Evolutionary conservation across 306 rosid genomes (phyloP).

Genomic region (Alnus rubra): DNA sequence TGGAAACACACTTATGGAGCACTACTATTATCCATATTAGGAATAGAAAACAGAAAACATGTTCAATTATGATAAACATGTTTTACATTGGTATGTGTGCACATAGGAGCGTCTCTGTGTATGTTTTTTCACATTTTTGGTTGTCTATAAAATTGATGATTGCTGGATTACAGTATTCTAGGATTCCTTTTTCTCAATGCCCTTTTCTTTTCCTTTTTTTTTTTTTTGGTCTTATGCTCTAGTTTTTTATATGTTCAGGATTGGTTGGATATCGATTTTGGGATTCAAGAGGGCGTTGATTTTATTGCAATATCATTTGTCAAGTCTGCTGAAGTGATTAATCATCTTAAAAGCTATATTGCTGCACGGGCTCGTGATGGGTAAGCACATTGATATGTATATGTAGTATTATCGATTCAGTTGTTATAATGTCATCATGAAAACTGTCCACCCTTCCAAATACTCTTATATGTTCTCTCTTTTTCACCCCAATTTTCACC

Average conservation of each 20-base stretch:
- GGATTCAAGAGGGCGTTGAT: slow-evolving; percentile 94
- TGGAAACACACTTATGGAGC: background rate
- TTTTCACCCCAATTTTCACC: background rate
- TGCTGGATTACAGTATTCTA: slow-evolving; percentile 10
- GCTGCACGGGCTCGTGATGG: slow-evolving; percentile 88
- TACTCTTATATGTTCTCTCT: background rate
- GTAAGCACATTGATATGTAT: slow-evolving; percentile 33
- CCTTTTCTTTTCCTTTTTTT: slow-evolving; percentile 13
- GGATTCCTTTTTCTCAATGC: slow-evolving; percentile 10
- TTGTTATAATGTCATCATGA: background rate
- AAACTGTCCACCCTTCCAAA: background rate
- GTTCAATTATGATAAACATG: background rate
- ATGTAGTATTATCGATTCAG: background rate
- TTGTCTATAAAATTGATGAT: slow-evolving; percentile 8
- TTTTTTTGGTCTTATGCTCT: slow-evolving; percentile 40
- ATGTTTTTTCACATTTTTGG: background rate
- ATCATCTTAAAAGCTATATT: slow-evolving; percentile 93
- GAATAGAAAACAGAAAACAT: background rate
- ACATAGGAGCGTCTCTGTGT: background rate
- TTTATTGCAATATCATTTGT: slow-evolving; percentile 96
- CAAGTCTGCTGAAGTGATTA: slow-evolving; percentile 98
- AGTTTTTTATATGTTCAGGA: slow-evolving; percentile 54
- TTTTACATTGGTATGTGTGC: background rate
- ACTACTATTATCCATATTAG: background rate
- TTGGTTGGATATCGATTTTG: slow-evolving; percentile 99